phyloP scores from a whole-genome alignment of 176 grass and related monocot species.

The Cymbopogon citratus region DNA sequence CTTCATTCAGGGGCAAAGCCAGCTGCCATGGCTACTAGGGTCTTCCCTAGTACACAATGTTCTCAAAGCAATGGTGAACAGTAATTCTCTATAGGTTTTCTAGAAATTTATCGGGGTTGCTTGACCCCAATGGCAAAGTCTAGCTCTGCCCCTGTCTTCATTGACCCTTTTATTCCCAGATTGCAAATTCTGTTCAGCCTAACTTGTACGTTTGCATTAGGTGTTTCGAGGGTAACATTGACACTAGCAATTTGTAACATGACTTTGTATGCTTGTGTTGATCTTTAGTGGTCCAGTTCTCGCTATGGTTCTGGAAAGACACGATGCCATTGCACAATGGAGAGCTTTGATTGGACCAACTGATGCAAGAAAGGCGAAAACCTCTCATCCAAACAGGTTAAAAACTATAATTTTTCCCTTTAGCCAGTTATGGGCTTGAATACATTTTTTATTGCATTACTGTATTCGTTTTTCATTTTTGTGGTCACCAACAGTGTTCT shows the following conservation, averaged over 20 bases:
- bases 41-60: too few species aligned
- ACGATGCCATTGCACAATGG: constrained; percentile 63
- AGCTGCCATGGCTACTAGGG: too few species aligned
- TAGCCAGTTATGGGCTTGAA: neutral
- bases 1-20: neutral
- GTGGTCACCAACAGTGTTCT: neutral
- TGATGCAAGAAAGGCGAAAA: constrained; percentile 75
- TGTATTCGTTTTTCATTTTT: neutral
- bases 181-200: neutral
- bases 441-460: neutral
- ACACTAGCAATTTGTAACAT: neutral
- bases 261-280: constrained; percentile 19
- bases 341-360: constrained; percentile 86
- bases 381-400: constrained; percentile 73
- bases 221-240: neutral
- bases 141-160: neutral
- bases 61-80: too few species aligned
- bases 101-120: too few species aligned
- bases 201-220: neutral
- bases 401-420: neutral
- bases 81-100: too few species aligned
- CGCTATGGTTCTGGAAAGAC: constrained; percentile 74
- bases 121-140: too few species aligned
- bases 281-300: constrained; percentile 64
- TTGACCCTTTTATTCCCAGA: neutral